Percentiles rank a stretch among this genome's conserved stretches.
phyloP scores from a whole-genome alignment of 768 basidiomycete genomes.

The Boletus reticulatus region DNA sequence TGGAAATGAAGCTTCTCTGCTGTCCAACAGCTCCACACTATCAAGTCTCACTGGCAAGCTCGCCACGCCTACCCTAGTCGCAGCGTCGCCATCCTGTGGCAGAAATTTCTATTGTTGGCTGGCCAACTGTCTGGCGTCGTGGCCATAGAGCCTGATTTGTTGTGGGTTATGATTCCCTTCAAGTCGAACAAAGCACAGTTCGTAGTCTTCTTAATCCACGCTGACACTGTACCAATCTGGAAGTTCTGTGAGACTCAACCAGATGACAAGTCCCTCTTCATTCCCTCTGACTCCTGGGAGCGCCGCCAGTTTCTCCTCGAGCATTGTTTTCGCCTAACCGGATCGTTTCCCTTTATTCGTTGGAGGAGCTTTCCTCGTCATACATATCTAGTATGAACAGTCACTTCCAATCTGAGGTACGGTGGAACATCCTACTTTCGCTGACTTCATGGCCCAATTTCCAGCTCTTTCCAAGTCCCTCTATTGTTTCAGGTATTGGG shows the following conservation, averaged over 20 bases:
- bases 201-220: neutral
- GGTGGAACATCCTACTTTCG: neutral
- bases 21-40: no score
- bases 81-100: neutral
- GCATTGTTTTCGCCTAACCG: neutral
- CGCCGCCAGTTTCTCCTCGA: neutral
- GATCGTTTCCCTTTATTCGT: neutral
- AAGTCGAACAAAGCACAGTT: neutral
- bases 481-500: neutral
- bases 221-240: neutral
- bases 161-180: neutral
- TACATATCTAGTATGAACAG: neutral
- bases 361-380: neutral
- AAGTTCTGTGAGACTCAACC: neutral
- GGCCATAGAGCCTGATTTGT: neutral
- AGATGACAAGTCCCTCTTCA: constrained; percentile 6
- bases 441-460: neutral
- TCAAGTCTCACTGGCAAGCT: neutral
- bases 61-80: neutral
- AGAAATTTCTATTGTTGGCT: neutral
- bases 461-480: neutral
- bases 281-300: neutral
- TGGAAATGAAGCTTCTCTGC: neutral
- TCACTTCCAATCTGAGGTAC: neutral
- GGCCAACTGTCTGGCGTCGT: neutral